Evolutionary conservation across 1,284 basidiomycete genomes (phyloP).

Genomic region (Pseudozyma pruni): DNA sequence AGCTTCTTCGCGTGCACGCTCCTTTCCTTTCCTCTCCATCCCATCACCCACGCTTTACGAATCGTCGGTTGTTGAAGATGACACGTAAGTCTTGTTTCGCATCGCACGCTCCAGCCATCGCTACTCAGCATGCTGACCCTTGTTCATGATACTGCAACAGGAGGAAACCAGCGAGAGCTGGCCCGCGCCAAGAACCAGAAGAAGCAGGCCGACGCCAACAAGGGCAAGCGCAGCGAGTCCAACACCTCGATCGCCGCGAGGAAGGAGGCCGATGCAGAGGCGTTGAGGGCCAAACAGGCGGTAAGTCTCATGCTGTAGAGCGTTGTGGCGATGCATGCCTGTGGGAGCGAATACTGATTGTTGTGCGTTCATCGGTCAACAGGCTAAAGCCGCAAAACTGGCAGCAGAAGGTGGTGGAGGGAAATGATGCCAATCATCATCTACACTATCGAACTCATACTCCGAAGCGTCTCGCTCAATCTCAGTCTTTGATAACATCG

Average conservation of each 20-base stretch:
- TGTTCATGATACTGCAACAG: slow-evolving; percentile 10
- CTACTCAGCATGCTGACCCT: too few species aligned
- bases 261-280: slow-evolving; percentile 62
- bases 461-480: too few species aligned
- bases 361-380: neutral
- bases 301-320: slow-evolving; percentile 48
- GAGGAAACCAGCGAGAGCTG: slow-evolving; percentile 66
- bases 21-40: too few species aligned
- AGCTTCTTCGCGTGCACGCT: too few species aligned
- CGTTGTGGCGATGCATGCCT: too few species aligned
- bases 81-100: too few species aligned
- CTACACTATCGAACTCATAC: too few species aligned
- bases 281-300: slow-evolving; percentile 61
- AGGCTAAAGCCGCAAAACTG: slow-evolving; percentile 46
- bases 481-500: too few species aligned
- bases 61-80: too few species aligned
- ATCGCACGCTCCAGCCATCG: too few species aligned
- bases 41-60: too few species aligned
- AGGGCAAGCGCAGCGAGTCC: slow-evolving; percentile 56
- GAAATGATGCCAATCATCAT: slow-evolving; percentile 8
- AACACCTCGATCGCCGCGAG: slow-evolving; percentile 55
- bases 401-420: slow-evolving; percentile 30
- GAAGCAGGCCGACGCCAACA: slow-evolving; percentile 60
- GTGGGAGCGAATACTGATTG: too few species aligned
- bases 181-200: slow-evolving; percentile 66